Evolutionary conservation across 805 yeast species (phyloP).

Genomic region (Saccharomycopsis sp.): DNA sequence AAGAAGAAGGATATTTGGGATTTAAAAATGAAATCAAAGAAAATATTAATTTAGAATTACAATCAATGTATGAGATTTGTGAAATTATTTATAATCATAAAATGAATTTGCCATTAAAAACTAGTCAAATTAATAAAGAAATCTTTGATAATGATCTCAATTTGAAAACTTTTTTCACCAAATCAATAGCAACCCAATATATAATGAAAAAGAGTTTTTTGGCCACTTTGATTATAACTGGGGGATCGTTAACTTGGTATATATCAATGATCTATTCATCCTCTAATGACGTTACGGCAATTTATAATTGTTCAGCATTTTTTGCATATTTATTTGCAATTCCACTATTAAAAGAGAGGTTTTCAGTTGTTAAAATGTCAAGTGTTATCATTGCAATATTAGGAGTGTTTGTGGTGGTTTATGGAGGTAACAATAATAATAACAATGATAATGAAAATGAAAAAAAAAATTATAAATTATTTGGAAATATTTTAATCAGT

Average conservation of each 20-base stretch:
- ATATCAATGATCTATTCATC: constrained; percentile 72
- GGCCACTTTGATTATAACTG: constrained; percentile 49
- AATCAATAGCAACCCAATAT: not conserved
- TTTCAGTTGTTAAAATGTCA: constrained; percentile 49
- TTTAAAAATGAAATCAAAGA: not conserved
- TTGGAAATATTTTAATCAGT: constrained; percentile 63
- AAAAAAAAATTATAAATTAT: constrained; percentile 45
- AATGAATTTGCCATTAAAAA: too few species aligned
- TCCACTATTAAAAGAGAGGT: constrained; percentile 55
- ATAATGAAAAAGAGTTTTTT: too few species aligned
- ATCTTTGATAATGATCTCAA: too few species aligned
- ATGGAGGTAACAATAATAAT: constrained; percentile 33
- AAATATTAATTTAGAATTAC: not conserved
- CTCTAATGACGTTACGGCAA: constrained; percentile 81
- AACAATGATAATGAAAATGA: constrained; percentile 19
- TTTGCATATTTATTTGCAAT: constrained; percentile 80
- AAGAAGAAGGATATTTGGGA: not conserved
- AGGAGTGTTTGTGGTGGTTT: constrained; percentile 76
- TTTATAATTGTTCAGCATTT: constrained; percentile 83
- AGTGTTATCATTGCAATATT: constrained; percentile 63
- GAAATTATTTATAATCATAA: constrained; percentile 7
- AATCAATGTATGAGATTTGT: not conserved
- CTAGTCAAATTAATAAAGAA: too few species aligned
- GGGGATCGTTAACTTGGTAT: constrained; percentile 82
- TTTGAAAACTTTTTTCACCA: too few species aligned